Evolutionary conservation across 1,284 basidiomycete genomes (phyloP).

Genomic region (Leucoagaricus sp.): DNA sequence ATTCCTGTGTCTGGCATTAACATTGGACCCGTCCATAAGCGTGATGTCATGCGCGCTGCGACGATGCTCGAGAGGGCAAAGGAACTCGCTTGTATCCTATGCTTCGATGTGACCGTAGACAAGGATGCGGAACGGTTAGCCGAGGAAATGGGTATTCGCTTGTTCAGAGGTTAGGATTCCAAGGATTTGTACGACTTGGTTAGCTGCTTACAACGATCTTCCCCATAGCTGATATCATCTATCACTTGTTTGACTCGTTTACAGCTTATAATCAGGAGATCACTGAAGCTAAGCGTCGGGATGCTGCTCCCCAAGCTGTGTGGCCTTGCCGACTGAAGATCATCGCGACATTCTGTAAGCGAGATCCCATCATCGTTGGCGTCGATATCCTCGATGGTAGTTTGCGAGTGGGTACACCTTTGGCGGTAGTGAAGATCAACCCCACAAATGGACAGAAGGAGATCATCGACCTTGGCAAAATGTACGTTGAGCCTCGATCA

Average conservation of each 20-base stretch:
- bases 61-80: constrained; percentile 97
- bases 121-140: constrained; percentile 91
- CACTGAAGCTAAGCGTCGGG: constrained; percentile 87
- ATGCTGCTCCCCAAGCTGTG: constrained; percentile 93
- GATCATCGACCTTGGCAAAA: constrained; percentile 90
- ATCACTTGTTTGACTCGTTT: constrained; percentile 98
- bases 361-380: constrained; percentile 97
- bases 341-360: constrained; percentile 93
- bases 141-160: constrained; percentile 89
- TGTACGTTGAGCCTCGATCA: constrained; percentile 56
- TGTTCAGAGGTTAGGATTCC: constrained; percentile 81
- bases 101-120: constrained; percentile 95
- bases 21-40: constrained; percentile 97
- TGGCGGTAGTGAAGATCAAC: constrained; percentile 93
- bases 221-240: constrained; percentile 89
- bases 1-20: constrained; percentile 98
- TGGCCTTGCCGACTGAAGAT: constrained; percentile 97
- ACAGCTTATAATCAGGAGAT: constrained; percentile 96
- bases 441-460: constrained; percentile 87
- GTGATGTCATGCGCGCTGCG: constrained; percentile 90
- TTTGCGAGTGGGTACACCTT: constrained; percentile 91
- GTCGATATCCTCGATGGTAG: constrained; percentile 96
- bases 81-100: constrained; percentile 94
- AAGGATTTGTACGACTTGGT: background rate
- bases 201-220: constrained; percentile 4